phyloP scores from a whole-genome alignment of 441 rosid species.

The Mallotus japonicus region DNA sequence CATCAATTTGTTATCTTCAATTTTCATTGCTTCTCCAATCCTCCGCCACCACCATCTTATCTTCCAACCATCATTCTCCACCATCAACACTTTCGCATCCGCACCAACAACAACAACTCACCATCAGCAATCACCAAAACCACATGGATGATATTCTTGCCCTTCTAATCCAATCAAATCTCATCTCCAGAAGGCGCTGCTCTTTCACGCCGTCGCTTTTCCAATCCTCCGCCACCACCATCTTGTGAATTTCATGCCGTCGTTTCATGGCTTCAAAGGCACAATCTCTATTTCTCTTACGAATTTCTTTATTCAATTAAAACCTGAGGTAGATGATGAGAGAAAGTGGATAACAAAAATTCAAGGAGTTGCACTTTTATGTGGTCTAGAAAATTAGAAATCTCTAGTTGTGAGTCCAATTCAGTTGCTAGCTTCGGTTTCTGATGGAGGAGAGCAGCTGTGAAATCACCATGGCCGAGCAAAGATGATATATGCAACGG shows the following conservation, averaged over 20 bases:
- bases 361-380: too few relatives aligned
- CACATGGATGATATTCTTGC: slow-evolving; percentile 44
- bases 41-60: slow-evolving; percentile 27
- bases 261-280: slow-evolving; percentile 87
- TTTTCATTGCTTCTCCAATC: slow-evolving; percentile 28
- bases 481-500: too few relatives aligned
- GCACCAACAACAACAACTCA: slow-evolving; percentile 9
- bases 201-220: slow-evolving; percentile 74
- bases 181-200: slow-evolving; percentile 42
- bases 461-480: too few relatives aligned
- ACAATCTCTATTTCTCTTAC: slow-evolving; percentile 90
- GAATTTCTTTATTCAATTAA: slow-evolving; percentile 82
- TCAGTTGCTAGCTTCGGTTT: too few relatives aligned
- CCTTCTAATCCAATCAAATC: slow-evolving; percentile 44
- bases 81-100: slow-evolving; percentile 21
- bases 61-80: slow-evolving; percentile 23
- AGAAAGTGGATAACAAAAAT: too few relatives aligned
- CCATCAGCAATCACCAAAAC: slow-evolving; percentile 14
- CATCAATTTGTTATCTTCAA: slow-evolving; percentile 47
- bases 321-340: too few relatives aligned
- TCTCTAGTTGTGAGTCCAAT: too few relatives aligned
- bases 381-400: too few relatives aligned
- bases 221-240: too few relatives aligned
- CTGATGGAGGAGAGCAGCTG: too few relatives aligned
- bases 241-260: slow-evolving; percentile 54